phyloP scores from a whole-genome alignment of 2,329 filamentous ascomycete species.

The Fusarium tuaranense region DNA sequence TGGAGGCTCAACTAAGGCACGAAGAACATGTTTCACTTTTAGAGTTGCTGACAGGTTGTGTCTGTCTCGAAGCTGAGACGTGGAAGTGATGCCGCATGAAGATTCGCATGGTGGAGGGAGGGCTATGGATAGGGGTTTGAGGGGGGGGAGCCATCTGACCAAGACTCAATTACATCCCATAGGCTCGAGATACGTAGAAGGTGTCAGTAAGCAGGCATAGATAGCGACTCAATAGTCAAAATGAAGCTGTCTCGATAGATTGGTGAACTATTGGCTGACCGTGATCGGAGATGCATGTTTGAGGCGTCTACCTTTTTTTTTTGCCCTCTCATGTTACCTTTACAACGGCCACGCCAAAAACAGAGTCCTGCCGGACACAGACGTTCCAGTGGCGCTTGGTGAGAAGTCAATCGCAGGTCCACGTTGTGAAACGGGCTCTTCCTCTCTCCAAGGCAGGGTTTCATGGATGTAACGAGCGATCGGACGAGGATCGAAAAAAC shows the following conservation, averaged over 20 bases:
- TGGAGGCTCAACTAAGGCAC: conserved; percentile 14
- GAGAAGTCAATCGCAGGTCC: neutral
- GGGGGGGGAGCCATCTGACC: neutral
- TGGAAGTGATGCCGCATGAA: neutral
- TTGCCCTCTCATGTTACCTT: neutral
- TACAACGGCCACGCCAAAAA: neutral
- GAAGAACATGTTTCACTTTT: neutral
- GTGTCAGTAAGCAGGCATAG: neutral
- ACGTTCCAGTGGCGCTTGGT: neutral
- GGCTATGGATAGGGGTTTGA: neutral
- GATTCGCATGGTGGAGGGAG: neutral
- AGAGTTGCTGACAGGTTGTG: neutral
- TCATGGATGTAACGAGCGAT: conserved; percentile 22
- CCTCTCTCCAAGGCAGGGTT: conserved; percentile 18
- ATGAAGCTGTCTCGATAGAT: neutral
- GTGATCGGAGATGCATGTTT: neutral
- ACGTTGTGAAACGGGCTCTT: neutral
- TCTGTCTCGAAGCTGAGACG: neutral
- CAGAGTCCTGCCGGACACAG: neutral
- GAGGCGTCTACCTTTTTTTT: conserved; percentile 2
- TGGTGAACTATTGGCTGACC: neutral
- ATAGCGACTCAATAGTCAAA: neutral
- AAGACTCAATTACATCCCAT: neutral
- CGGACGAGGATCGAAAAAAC: conserved; percentile 33
- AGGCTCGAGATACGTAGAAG: neutral